These are phyloP conservation scores for Deinandra increscens DNA, from an alignment of 129 eudicot species.

Conservation along the genomic window DNA sequence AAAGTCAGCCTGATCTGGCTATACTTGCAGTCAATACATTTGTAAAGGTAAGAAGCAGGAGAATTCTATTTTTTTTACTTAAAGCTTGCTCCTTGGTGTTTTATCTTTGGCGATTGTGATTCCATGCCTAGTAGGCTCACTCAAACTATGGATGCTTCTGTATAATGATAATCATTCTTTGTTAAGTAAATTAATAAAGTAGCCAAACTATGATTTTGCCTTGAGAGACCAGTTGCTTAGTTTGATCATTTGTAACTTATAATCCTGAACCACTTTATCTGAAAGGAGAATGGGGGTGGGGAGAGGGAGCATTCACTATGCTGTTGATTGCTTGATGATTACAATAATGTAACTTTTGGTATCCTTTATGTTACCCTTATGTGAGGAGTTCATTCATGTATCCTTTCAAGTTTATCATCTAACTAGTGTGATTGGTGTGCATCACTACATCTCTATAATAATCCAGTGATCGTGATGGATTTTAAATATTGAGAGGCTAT, in stretches of 20 bases:
- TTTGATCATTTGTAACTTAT: constrained; percentile 4
- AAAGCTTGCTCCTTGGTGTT: constrained; percentile 15
- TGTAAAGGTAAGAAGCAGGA: constrained; percentile 70
- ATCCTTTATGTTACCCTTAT: not conserved
- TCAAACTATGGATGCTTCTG: constrained; percentile 6
- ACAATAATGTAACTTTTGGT: not conserved
- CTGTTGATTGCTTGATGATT: not conserved
- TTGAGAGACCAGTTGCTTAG: not conserved
- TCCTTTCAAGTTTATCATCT: not conserved
- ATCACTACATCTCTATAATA: not conserved
- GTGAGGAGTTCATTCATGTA: not conserved
- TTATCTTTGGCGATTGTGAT: not conserved
- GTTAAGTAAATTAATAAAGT: not conserved
- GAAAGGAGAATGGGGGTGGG: not conserved
- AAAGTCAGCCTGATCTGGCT: constrained; percentile 97
- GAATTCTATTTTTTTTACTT: constrained; percentile 13
- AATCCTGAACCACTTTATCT: not conserved
- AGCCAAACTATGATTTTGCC: not conserved
- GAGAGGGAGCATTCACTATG: not conserved
- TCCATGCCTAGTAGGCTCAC: constrained; percentile 8
- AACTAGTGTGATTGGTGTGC: not conserved
- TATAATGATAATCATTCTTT: not conserved
- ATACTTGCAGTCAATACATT: constrained; percentile 98
- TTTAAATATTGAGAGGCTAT: not conserved
- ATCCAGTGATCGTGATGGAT: not conserved